Base-by-base conservation (phyloP, 2,329 filamentous ascomycete species). In the Penicillium griseofulvum region DNA sequence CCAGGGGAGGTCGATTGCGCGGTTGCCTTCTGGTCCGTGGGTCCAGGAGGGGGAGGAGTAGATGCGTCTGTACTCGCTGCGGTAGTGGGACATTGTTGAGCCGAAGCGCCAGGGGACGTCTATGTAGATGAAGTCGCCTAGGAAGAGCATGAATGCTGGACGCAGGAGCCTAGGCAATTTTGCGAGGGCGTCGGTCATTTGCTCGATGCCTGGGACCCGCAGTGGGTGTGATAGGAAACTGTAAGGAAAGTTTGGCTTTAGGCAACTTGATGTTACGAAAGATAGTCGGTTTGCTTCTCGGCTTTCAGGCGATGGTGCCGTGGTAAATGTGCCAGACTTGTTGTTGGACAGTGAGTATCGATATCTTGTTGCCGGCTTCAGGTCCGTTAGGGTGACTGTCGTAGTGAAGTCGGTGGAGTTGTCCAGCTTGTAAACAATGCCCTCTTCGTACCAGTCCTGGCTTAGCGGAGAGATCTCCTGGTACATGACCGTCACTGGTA, bases 31-130 rank as follows among this genome's bases (percentile, higher is more conserved):
- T 0, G 85, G 78, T 1, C 83, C 56, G 14, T 36, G 29, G 4
- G 60, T 80, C 94, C 94, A 99, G 61, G 96, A 93, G 0, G 93
- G 93, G 2, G 92, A 96, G 0, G 90, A 88, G 68, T 99, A 99
- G n/a, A 97, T 87, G 65, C 95, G 91, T 19, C 93, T 87, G 69
- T 99, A 99, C 69, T 97, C 91, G 68, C 90, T 85, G 47, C 92
- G 85, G 71, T 97, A 99, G 66, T 91, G 86, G 51, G 90, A 86
- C 1, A 81, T 77, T 0, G 84, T 81, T 38, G 82, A 85, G 11
- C 91, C 91, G 69, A 92, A 88, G 10, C 88, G 85, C 45, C 85
- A 81, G 0, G 93, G 93, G 0, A 97, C 93, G 67, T 99, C 94
- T 42, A 79, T 73, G 57, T 79, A 79, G 52, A 79, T 77, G 53